A percentile compares a stretch with the other conserved stretches of the same genome.
Evolutionary conservation across 108 stramenopile species (phyloP).

Genomic region (Epipyxis sp.): DNA sequence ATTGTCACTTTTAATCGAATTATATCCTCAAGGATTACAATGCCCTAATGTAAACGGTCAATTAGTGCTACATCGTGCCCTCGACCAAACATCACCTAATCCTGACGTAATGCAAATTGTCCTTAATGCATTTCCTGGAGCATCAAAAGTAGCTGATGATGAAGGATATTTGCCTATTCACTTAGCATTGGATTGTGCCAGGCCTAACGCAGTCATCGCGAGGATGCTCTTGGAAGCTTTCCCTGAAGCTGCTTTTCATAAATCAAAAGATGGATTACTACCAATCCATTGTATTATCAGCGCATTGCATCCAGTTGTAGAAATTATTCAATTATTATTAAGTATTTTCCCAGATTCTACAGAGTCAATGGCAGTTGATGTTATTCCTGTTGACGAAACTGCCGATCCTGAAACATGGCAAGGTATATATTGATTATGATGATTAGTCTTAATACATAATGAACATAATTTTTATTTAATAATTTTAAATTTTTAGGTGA

Average conservation of each 20-base stretch:
- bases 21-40: constrained; percentile 14
- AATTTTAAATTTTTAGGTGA: no score
- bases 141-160: constrained; percentile 10
- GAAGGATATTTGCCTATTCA: constrained; percentile 25
- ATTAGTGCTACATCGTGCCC: constrained; percentile 19
- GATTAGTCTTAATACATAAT: no score
- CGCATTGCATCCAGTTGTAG: not conserved
- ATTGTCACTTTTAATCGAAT: constrained; percentile 6
- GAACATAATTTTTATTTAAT: no score
- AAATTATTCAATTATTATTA: not conserved
- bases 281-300: constrained; percentile 20
- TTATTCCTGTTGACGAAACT: not conserved
- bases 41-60: constrained; percentile 25
- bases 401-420: constrained; percentile 8
- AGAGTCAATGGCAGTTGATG: not conserved
- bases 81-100: constrained; percentile 2
- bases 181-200: constrained; percentile 10
- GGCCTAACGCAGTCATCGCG: not conserved
- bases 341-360: not conserved
- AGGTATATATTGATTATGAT: no score
- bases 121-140: constrained; percentile 17
- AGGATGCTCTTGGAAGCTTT: not conserved
- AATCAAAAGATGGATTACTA: constrained; percentile 16
- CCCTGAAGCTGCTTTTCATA: constrained; percentile 19
- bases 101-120: constrained; percentile 8